Evolutionary conservation across 176 grass and related monocot genomes (phyloP).

Genomic region (barley (Hordeum vulgare)): DNA sequence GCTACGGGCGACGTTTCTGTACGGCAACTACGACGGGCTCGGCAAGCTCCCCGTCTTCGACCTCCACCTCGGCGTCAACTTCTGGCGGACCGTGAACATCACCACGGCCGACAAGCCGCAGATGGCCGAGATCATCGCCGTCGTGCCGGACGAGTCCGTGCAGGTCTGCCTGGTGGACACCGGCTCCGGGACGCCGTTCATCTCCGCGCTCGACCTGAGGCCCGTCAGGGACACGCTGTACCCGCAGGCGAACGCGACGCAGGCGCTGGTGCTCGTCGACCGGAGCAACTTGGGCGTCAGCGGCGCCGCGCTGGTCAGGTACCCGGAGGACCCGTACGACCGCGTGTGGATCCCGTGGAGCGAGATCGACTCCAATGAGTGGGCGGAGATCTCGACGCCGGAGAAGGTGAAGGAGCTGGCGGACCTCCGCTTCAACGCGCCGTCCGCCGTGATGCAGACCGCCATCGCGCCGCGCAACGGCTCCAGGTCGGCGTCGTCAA

Average conservation of each 20-base stretch:
- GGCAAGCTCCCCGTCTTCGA: constrained; percentile 26
- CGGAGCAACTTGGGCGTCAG: constrained; percentile 21
- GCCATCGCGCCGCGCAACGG: constrained; percentile 21
- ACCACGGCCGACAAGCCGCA: not conserved
- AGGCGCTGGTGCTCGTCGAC: constrained; percentile 19
- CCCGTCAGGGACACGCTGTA: constrained; percentile 22
- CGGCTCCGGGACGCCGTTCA: constrained; percentile 35
- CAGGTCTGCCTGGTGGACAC: constrained; percentile 44
- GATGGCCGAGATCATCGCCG: not conserved
- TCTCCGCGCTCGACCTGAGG: constrained; percentile 40
- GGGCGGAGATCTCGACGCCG: constrained; percentile 23
- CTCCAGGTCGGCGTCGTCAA: not conserved
- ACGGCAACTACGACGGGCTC: constrained; percentile 58
- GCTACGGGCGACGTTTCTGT: constrained; percentile 28
- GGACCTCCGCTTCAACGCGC: not conserved
- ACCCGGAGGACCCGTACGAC: constrained; percentile 31
- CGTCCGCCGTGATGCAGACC: constrained; percentile 42
- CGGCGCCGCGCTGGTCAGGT: constrained; percentile 13
- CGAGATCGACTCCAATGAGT: not conserved
- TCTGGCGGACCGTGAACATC: constrained; percentile 34
- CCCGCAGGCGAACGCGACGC: not conserved
- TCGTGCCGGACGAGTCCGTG: not conserved
- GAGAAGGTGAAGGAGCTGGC: not conserved
- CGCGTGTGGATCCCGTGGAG: constrained; percentile 12
- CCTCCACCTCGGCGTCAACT: constrained; percentile 40